These are phyloP conservation scores for Colletotrichum filicis DNA, from an alignment of 2,329 filamentous ascomycete genomes.

Conservation along the genomic window DNA sequence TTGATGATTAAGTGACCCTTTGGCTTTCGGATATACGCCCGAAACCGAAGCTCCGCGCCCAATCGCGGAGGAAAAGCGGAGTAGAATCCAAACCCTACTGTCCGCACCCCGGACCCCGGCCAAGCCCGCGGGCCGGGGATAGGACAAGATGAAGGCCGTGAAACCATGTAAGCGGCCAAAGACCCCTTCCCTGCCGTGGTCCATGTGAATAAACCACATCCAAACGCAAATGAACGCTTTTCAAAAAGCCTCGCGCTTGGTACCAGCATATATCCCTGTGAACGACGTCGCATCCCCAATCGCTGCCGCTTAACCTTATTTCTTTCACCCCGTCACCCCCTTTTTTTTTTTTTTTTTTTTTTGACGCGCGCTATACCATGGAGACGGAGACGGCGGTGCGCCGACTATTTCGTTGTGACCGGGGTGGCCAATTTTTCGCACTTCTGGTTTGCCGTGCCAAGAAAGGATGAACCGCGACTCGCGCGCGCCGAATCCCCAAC, in stretches of 20 bases:
- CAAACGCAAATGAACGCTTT: conserved; percentile 19
- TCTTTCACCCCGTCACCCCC: neutral
- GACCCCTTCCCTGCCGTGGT: neutral
- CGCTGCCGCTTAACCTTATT: conserved; percentile 24
- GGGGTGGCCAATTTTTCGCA: neutral
- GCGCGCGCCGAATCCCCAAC: neutral
- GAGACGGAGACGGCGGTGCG: conserved; percentile 16
- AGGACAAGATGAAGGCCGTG: neutral
- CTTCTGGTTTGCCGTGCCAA: neutral
- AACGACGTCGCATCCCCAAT: neutral
- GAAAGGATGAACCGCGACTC: conserved; percentile 27
- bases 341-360: no score
- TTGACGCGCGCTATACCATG: neutral
- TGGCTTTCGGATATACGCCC: neutral
- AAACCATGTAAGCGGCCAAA: neutral
- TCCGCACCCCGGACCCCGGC: conserved; percentile 8
- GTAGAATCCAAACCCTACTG: neutral
- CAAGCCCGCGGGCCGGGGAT: neutral
- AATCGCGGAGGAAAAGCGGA: conserved; percentile 4
- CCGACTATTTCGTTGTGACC: conserved; percentile 4
- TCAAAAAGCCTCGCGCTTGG: conserved; percentile 6
- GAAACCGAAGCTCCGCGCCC: neutral
- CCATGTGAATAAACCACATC: neutral
- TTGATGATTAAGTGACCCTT: neutral
- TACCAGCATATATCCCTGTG: conserved; percentile 5